These are phyloP conservation scores for Cyclotella baltica DNA, from an alignment of 108 stramenopile species.

Conservation along the genomic window DNA sequence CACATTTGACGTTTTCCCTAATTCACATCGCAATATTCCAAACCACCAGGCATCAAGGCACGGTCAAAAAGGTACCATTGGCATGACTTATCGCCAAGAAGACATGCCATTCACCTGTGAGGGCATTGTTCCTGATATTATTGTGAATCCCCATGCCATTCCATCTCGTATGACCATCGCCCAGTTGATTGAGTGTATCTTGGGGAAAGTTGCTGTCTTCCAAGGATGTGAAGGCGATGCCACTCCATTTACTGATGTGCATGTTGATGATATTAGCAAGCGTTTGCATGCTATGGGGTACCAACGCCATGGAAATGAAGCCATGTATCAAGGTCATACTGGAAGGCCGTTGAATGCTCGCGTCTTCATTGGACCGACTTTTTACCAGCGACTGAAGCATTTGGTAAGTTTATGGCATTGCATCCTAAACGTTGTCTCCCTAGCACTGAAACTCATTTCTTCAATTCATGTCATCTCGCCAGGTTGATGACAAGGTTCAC, in stretches of 20 bases:
- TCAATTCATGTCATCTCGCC: not conserved
- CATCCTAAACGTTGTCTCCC: not conserved
- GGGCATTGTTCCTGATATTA: slow-evolving; percentile 99
- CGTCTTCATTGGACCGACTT: slow-evolving; percentile 99
- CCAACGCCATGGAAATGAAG: slow-evolving; percentile 98
- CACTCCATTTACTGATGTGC: slow-evolving; percentile 97
- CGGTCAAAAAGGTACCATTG: slow-evolving; percentile 99
- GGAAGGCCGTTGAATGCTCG: slow-evolving; percentile 95
- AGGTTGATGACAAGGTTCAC: slow-evolving; percentile 99
- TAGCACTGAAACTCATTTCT: not conserved
- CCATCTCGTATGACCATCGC: slow-evolving; percentile 99
- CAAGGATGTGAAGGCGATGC: slow-evolving; percentile 98
- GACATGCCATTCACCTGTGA: slow-evolving; percentile 99
- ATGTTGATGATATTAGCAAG: slow-evolving; percentile 93
- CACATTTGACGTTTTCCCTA: too few species aligned
- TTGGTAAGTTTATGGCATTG: slow-evolving; percentile 63
- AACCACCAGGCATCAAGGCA: slow-evolving; percentile 91
- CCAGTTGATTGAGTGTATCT: slow-evolving; percentile 97
- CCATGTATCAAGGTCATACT: slow-evolving; percentile 97
- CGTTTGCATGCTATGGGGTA: slow-evolving; percentile 96
- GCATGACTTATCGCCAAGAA: slow-evolving; percentile 98
- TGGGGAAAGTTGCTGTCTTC: slow-evolving; percentile 97
- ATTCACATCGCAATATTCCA: not conserved
- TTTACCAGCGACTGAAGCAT: slow-evolving; percentile 99
- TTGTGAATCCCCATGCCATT: slow-evolving; percentile 99